phyloP scores from a whole-genome alignment of 1,284 basidiomycete genomes.

The Cryptococcus neoformans region DNA sequence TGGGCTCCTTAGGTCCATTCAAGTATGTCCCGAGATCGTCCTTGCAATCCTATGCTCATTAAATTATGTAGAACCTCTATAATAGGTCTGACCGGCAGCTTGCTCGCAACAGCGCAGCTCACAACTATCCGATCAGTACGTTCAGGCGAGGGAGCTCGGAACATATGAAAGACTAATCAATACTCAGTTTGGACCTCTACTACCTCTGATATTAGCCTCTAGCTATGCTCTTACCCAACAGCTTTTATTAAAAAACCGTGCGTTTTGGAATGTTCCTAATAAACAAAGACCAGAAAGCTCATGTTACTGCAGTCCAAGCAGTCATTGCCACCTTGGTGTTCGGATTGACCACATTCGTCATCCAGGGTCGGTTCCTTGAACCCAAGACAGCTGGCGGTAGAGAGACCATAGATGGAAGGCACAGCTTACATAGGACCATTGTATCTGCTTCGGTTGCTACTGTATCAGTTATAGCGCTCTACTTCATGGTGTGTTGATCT shows the following conservation, averaged over 20 bases:
- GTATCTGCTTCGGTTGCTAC: constrained; percentile 6
- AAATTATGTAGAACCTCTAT: too few relatives aligned
- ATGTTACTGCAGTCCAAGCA: too few relatives aligned
- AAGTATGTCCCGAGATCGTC: constrained; percentile 8
- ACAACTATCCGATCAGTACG: constrained; percentile 6
- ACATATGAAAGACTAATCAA: too few relatives aligned
- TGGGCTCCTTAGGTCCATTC: constrained; percentile 20
- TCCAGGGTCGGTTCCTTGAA: too few relatives aligned
- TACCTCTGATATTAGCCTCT: constrained; percentile 5
- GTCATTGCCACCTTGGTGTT: too few relatives aligned
- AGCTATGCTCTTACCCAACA: neutral
- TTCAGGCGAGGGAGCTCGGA: neutral
- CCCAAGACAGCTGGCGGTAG: too few relatives aligned
- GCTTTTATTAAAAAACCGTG: too few relatives aligned
- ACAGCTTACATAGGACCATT: constrained; percentile 1
- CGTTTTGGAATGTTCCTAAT: too few relatives aligned
- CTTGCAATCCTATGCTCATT: too few relatives aligned
- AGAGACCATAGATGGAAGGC: too few relatives aligned
- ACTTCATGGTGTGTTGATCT: constrained; percentile 9
- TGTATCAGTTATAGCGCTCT: constrained; percentile 5
- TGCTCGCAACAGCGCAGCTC: neutral
- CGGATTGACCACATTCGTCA: too few relatives aligned
- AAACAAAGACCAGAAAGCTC: too few relatives aligned
- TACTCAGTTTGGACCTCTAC: constrained; percentile 1
- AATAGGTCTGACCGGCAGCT: neutral